Base-by-base conservation (phyloP, 164 flowering plant species). In the Dillenia turbinata region DNA sequence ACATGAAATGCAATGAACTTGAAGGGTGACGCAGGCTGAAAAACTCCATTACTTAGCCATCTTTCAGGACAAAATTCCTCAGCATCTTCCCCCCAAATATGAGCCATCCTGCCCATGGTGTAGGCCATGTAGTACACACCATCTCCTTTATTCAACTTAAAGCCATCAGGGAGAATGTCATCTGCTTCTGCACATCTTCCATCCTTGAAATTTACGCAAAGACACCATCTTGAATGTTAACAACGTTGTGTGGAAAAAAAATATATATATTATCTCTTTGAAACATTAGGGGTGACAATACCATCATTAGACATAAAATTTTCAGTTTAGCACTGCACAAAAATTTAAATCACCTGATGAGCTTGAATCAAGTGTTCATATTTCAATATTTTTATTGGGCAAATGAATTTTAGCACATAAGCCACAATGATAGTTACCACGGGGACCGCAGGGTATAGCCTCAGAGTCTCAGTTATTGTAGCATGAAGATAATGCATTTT, bases 401-500 rank as follows among this genome's bases (percentile, higher is more conserved):
- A 19, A 19, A 19, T 19, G 22, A 19, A 19, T 19, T 19, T 19
- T 19, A 19, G 22, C 22, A 19, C 22, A 19, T 1, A 19, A 19
- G 22, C 22, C 22, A 19, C 33, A 11, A 40, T 14, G 43, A 67
- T 26, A 51, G 8, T 73, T 85, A 87, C 93, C 72, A 81, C 66
- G 0, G 94, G 94, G 44, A 85, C 90, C 12, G 89, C 85, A 69
- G 92, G 97, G 68, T 83, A 88, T 0, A 88, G 81, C 75, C 97
- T 83, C 65, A 90, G 56, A 44, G 97, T 90, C 64, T 87, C 97
- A 2, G 89, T 73, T 58, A 90, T 67, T 1, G 89, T 77, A 14
- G 94, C 93, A 58, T 90, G 96, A 69, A 85, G 89, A 73, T 84
- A 86, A 16, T 86, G 91, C 89, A 85, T 80, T 57, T 76, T 70